Evolutionary conservation across 139 green algal genomes (phyloP), one percentile per base, ranked within the genome.

Genomic region (Chlamydomonas sphaeroides): DNA sequence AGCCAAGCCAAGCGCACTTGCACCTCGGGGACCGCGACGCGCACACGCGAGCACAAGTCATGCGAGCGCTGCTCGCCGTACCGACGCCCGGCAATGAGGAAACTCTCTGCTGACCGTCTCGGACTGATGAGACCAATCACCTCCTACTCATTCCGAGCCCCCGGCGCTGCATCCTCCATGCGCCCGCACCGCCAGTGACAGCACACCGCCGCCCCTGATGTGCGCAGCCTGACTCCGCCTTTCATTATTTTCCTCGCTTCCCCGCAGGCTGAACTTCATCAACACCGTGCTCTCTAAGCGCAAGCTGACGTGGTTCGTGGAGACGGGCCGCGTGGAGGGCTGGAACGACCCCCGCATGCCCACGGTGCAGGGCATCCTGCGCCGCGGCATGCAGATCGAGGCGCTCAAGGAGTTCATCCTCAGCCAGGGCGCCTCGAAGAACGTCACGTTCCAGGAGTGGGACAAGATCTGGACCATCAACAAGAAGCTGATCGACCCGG

Each of bases 381-480:
- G 95, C 48, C 88, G 95, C 33, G 96, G 96, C 35, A 84, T 97
- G 76, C 89, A 83, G 10, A 87, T 98, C n/a, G 86, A 94, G 69
- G 94, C 95, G 49, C 89, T 98, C 25, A 89, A 88, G 41, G 97
- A 99, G 89, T 99, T 99, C 90, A 99, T 99, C 72, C 68, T 99
- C 14, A 76, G 75, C 30, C 97, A 99, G 91, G 97, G 97, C 20
- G 96, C 97, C 32, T 95, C 87, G 48, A 97, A 95, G 65, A 99
- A 99, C 73, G 71, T 96, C 38, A 97, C 94, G 1, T 89, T 95
- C 83, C 91, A 94, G 85, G 95, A 99, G 89, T 99, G 96, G 97
- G 97, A 99, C 92, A 99, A 99, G 93, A 94, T 99, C 51, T 99
- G 97, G 97, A 91, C 95, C 32, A 97, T 99, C 86, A 99, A 99